Percentiles rank a stretch among this genome's conserved stretches.
Evolutionary conservation across 768 basidiomycete genomes (phyloP).

Genomic region (Calvatia gigantea): DNA sequence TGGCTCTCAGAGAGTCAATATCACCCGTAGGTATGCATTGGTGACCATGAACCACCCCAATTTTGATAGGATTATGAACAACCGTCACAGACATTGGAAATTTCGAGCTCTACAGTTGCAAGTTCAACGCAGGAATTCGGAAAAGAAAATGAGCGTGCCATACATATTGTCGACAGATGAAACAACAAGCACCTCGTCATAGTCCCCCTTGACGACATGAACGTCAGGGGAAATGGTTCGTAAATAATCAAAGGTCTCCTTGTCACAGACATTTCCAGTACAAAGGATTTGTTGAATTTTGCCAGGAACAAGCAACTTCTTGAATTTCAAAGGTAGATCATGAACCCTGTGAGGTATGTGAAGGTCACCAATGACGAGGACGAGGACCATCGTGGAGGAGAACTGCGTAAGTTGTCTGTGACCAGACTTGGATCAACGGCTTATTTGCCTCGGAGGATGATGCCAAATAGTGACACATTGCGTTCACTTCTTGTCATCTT

Average conservation of each 20-base stretch:
- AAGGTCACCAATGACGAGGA: constrained; percentile 95
- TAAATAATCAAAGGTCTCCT: constrained; percentile 95
- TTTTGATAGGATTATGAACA: constrained; percentile 78
- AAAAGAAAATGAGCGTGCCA: neutral
- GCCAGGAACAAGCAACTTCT: constrained; percentile 91
- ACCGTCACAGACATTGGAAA: constrained; percentile 83
- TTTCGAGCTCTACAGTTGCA: constrained; percentile 27
- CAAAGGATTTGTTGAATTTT: constrained; percentile 98
- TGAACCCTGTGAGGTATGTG: constrained; percentile 91
- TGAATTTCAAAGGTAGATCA: constrained; percentile 94
- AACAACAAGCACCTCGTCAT: constrained; percentile 70
- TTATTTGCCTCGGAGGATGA: neutral
- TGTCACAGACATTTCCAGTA: constrained; percentile 96
- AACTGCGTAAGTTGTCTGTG: neutral
- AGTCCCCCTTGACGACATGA: constrained; percentile 89
- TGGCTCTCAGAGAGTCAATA: constrained; percentile 80
- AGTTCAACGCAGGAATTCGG: constrained; percentile 37
- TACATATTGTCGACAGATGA: neutral
- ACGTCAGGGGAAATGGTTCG: constrained; percentile 93
- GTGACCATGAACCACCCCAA: constrained; percentile 93
- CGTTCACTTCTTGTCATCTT: neutral
- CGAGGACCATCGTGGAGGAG: constrained; percentile 68
- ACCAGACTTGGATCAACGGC: neutral
- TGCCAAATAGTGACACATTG: neutral
- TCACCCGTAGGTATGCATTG: constrained; percentile 92